Evolutionary conservation across 345 rosid species (phyloP).

Genomic region (Melaleuca quinquenervia): DNA sequence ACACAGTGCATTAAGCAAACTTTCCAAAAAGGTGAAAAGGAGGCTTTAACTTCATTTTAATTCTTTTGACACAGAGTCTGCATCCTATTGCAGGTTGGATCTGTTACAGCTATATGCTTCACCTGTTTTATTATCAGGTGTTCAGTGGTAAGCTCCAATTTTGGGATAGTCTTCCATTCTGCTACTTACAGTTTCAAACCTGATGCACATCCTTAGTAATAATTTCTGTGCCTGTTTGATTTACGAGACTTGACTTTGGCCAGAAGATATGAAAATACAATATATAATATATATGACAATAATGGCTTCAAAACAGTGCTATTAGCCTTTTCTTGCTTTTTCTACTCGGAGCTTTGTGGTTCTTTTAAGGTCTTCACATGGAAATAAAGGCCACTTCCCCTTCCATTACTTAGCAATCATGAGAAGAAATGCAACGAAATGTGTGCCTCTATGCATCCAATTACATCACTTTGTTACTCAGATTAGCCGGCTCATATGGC

Average conservation of each 20-base stretch:
- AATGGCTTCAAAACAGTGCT: background rate
- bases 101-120: conserved; percentile 92
- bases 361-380: background rate
- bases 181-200: background rate
- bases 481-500: background rate
- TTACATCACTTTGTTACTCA: background rate
- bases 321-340: background rate
- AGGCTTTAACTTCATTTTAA: background rate
- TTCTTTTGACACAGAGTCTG: background rate
- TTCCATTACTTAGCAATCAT: background rate
- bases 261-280: background rate
- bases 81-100: conserved; percentile 75
- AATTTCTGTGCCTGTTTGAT: background rate
- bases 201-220: background rate
- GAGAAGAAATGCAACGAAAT: background rate
- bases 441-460: background rate
- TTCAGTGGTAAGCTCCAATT: conserved; percentile 56
- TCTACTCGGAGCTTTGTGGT: background rate
- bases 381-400: background rate
- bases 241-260: background rate
- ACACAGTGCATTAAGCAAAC: background rate
- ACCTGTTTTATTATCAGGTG: conserved; percentile 93
- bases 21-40: background rate
- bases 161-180: background rate
- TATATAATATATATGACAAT: background rate